phyloP scores from a whole-genome alignment of 1,284 basidiomycete species.

The Leccinum olivaceoglutinosum region DNA sequence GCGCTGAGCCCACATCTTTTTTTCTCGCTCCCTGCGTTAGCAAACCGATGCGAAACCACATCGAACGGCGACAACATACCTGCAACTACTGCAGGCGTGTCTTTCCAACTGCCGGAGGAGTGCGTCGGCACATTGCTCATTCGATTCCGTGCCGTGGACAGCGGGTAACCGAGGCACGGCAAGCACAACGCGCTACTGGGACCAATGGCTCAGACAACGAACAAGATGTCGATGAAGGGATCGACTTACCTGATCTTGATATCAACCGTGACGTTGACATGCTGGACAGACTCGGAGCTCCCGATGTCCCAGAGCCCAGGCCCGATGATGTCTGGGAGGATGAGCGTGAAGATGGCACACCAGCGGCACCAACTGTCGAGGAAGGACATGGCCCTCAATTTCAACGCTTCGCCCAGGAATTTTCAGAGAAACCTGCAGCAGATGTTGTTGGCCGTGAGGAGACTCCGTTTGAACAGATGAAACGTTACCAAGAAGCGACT shows the following conservation, averaged over 20 bases:
- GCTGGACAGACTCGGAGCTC: background rate
- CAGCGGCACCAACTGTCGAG: background rate
- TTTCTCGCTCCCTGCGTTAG: too few relatives aligned
- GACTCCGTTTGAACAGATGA: too few relatives aligned
- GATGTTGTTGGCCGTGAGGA: too few relatives aligned
- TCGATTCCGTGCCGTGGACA: background rate
- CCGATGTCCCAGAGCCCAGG: background rate
- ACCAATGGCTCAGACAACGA: background rate
- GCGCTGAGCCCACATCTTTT: too few relatives aligned
- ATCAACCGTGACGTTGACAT: background rate
- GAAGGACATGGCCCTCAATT: background rate
- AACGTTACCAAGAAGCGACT: too few relatives aligned
- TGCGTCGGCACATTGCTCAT: background rate
- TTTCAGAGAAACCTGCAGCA: too few relatives aligned
- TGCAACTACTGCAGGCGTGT: too few relatives aligned
- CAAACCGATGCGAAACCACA: too few relatives aligned
- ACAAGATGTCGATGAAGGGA: background rate
- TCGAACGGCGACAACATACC: too few relatives aligned
- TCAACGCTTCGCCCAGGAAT: background rate
- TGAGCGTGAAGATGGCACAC: too few relatives aligned
- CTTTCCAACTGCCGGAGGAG: background rate
- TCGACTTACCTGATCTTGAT: background rate
- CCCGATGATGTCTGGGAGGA: too few relatives aligned
- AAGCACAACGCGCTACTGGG: background rate
- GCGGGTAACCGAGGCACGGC: background rate